Base-by-base conservation (phyloP, 2,329 filamentous ascomycete genomes). In the Tolypocladium tropicale region DNA sequence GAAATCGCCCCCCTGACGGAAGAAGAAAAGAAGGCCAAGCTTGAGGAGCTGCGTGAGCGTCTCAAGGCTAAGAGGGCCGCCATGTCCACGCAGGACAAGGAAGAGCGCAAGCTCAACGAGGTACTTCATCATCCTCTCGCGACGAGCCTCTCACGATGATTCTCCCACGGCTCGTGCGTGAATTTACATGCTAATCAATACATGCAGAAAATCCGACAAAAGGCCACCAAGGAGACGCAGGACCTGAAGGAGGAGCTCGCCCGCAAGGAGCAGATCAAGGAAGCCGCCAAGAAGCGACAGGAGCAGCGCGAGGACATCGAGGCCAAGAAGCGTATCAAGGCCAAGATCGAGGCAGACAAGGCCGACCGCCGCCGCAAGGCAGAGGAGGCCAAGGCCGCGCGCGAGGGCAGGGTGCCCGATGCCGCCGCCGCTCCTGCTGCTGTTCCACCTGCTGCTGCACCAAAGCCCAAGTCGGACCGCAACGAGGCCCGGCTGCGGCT, bases 271-370 rank as follows among this genome's bases (percentile, higher is more conserved):
- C 90, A 90, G 68, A 83, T 96, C 68, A 96, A 96, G 72, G 90
- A 96, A 64, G 92, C 90, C 0, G 86, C 86, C 54, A 83, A 84
- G 65, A 96, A 96, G 77, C 85, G 86, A 55, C 83, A 86, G 65
- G 94, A 99, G 76, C 96, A 96, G 76, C 76, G 82, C 46, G 90
- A 88, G 18, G 94, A 97, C 54, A 71, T 87, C 10, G 90, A 90
- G 48, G 93, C 90, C 12, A 94, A 93, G 78, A 89, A 87, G 72
- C 84, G 89, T 37, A 93, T 96, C 70, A 87, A 91, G 74, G 92
- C 90, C 56, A 92, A 92, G 79, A 96, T 99, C 61, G 92, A 94
- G 63, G 92, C 89, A 16, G 92, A 97, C 75, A 96, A 95, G 77
- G 88, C 90, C 63, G 91, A 93, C 65, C 85, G 94, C 55, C 85